Percentiles rank a stretch among this genome's conserved stretches.
These are phyloP conservation scores for Backusella mclennaniae DNA, from an alignment of 192 early-diverging fungal species.

Conservation along the genomic window DNA sequence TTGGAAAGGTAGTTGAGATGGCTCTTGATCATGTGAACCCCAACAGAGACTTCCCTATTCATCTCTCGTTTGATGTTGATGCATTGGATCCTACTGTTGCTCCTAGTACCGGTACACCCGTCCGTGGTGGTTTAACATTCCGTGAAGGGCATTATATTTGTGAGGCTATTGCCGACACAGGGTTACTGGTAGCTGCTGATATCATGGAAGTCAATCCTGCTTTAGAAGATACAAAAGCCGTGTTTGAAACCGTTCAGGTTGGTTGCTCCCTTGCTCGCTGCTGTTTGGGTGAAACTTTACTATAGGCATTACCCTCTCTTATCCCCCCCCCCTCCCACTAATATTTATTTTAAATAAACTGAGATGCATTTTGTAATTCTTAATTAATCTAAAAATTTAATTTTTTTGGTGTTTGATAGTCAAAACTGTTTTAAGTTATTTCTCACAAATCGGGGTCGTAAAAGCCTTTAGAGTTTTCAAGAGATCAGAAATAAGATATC, in stretches of 20 bases:
- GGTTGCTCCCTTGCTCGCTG: conserved; percentile 89
- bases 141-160: conserved; percentile 97
- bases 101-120: conserved; percentile 93
- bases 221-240: conserved; percentile 69
- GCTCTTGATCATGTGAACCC: conserved; percentile 85
- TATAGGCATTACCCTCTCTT: conserved; percentile 48
- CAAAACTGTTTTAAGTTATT: background rate
- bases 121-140: conserved; percentile 93
- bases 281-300: conserved; percentile 80
- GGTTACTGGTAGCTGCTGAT: conserved; percentile 86
- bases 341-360: conserved; percentile 1
- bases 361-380: background rate
- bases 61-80: conserved; percentile 94
- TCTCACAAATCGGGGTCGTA: background rate
- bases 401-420: background rate
- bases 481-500: background rate
- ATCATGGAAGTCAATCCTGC: conserved; percentile 94
- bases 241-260: conserved; percentile 83
- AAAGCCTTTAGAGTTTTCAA: background rate
- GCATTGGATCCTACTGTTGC: conserved; percentile 94
- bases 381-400: background rate
- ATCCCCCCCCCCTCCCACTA: background rate
- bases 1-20: conserved; percentile 89
- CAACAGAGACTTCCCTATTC: conserved; percentile 71
- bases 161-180: conserved; percentile 86